Evolutionary conservation across 1,139 yeast species (phyloP).

Genomic region (Nakaseomyces nivariensis): DNA sequence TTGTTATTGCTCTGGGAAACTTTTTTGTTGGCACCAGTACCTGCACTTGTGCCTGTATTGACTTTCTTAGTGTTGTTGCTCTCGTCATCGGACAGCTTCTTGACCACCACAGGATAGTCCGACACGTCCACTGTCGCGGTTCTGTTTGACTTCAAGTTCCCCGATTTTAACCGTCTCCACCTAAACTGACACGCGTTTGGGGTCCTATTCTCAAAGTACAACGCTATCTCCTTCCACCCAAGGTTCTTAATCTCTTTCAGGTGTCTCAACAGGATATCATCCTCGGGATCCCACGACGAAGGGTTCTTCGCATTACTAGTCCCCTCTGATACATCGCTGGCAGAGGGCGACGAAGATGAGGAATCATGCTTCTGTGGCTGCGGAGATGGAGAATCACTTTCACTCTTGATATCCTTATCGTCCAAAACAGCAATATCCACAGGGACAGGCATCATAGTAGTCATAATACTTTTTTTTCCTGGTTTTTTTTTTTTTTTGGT

Average conservation of each 20-base stretch:
- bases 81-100: neutral
- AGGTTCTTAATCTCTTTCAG: constrained; percentile 60
- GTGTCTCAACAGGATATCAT: constrained; percentile 56
- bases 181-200: constrained; percentile 75
- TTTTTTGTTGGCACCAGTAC: neutral
- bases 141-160: constrained; percentile 49
- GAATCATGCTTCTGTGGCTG: too few species aligned
- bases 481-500: too few species aligned
- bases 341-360: too few species aligned
- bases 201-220: constrained; percentile 57
- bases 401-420: too few species aligned
- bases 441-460: constrained; percentile 1
- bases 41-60: neutral
- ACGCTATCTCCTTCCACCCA: constrained; percentile 72
- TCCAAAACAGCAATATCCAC: neutral
- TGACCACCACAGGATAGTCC: constrained; percentile 1
- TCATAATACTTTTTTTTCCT: neutral
- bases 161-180: constrained; percentile 62
- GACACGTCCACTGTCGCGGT: constrained; percentile 28
- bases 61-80: neutral
- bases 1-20: neutral
- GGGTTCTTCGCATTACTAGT: constrained; percentile 36
- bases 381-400: too few species aligned
- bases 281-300: constrained; percentile 70
- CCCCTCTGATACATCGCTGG: too few species aligned